Base-by-base conservation (phyloP, 2,329 filamentous ascomycete genomes). In the Colletotrichum eremochloae region DNA sequence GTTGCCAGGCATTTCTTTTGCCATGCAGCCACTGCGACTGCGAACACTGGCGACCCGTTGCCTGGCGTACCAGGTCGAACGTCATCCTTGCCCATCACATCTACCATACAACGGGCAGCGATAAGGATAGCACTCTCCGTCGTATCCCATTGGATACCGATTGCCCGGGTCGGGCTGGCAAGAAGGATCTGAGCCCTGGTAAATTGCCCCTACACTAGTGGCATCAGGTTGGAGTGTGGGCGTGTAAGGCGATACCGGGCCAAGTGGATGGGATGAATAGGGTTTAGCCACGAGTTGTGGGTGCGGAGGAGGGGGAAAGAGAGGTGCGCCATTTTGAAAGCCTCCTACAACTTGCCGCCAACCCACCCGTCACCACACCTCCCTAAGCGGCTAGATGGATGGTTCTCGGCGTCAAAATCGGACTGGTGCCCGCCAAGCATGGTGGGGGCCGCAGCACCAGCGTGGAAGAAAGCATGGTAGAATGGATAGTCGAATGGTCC, bases 1-100 rank as follows among this genome's bases (percentile, higher is more conserved):
- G 55, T 60, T 60, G 46, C 66, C 69, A 60, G 60, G 55, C 15
- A 56, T 31, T 69, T 68, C 63, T 61, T 46, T 38, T 61, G 69
- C 52, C 66, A 69, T 69, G 69, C 69, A 65, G 29, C 29, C 50
- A 53, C 50, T 4, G 53, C 53, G 42, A 60, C 40, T 48, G 58
- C 31, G 65, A 63, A 55, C 31, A 29, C 48, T 31, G 38, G 46
- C 46, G 46, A 56, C 53, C 61, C 44, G 52, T 52, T 50, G 44
- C n/a, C 48, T 46, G 42, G 44, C 52, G 65, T 57, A 15, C 38
- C 36, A 36, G 40, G 57, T 7, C 20, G 44, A 56, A 69, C 40
- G 46, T n/a, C 46, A 58, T 44, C 58, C 60, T 64, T 53, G 58
- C 44, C 31, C 31, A 33, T 44, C 52, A 58, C 52, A 15, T 61